Base-by-base conservation (phyloP, 139 green algal species). In the Chloropicon primus region DNA sequence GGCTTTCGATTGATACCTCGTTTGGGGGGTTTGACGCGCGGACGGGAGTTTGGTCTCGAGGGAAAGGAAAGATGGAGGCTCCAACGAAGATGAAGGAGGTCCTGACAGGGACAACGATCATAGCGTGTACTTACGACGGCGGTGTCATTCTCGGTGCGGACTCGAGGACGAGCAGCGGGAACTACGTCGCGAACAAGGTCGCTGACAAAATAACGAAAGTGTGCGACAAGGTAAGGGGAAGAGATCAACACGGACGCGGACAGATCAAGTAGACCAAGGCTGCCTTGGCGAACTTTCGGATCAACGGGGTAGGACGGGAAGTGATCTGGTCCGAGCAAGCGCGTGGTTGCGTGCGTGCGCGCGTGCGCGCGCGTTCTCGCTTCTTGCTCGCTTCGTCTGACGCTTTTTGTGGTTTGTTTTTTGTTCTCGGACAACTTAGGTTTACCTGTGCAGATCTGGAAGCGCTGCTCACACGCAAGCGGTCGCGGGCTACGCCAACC, bases 401-500 rank as follows among this genome's bases (percentile, higher is more conserved):
- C 41, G 10, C 17, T 17, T 62, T 62, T 62, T 62, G 5, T 62
- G n/a, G n/a, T 62, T 62, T 62, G 5, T 62, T 62, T 62, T 62
- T 62, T 62, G 10, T 62, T 62, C 10, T 62, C 41, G 5, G 41
- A n/a, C 41, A n/a, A 5, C 41, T 62, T 17, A 62, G 41, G 54
- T 84, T 21, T 84, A 73, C 76, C 80, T 84, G 29, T 84, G 80
- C 62, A 76, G 80, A 2, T 79, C 62, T 2, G 80, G 80, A 1
- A 76, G 27, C 23, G 80, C 26, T 76, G 75, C 27, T 26, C 41
- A 25, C 75, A 79, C 26, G n/a, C 75, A 77, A 76, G 28, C 53
- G n/a, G 75, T 76, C 24, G 75, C 75, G 28, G 26, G 28, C 81
- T 84, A 81, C 88, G 84, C 92, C 54, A 72, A 82, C 22, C 88